Evolutionary conservation across 768 basidiomycete genomes (phyloP), one percentile per base, ranked within the genome.

Genomic region (Ramaria rubella): DNA sequence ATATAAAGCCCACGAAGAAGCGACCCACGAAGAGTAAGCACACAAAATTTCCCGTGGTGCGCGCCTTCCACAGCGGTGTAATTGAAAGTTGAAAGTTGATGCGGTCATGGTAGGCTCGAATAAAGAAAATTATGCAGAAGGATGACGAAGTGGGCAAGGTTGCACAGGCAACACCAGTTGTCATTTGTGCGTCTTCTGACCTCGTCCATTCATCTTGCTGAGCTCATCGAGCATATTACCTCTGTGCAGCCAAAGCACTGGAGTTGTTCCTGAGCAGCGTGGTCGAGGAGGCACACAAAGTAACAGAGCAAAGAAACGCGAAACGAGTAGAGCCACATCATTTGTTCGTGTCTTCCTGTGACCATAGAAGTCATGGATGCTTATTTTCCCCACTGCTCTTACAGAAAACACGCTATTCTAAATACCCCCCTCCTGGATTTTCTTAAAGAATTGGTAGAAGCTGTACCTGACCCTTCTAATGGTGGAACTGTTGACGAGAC

Each of bases 91-190:
- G n/a, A 15, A 24, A 42, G 7, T 15, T 43, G 15, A 43, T 34
- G 21, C 31, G 52, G 1, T 45, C 43, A 19, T 26, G 19, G 3
- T 62, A 95, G 94, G 94, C 95, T 3, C 86, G 95, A 44, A 98
- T 98, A 75, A 98, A 97, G 80, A 90, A 92, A 75, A 96, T 97
- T 55, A 98, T 98, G 91, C 95, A 98, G 75, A 93, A 94, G 68
- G 95, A 98, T 67, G 95, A 98, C 67, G 95, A 98, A 67, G 95
- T 98, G 19, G 95, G 95, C 57, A 98, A 98, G 69, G 92, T 98
- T 30, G 93, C 95, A 2, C 91, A 94, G 68, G 94, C 92, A 26
- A 95, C 94, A 4, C 95, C 95, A 1, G 81, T 97, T 58, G 90
- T 97, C 57, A 96, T 98, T 64, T 98, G 95, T 96, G 65, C 69